Percentiles rank a stretch among this genome's conserved stretches.
phyloP scores from a whole-genome alignment of 768 basidiomycete species.

The Auricularia heimuer region DNA sequence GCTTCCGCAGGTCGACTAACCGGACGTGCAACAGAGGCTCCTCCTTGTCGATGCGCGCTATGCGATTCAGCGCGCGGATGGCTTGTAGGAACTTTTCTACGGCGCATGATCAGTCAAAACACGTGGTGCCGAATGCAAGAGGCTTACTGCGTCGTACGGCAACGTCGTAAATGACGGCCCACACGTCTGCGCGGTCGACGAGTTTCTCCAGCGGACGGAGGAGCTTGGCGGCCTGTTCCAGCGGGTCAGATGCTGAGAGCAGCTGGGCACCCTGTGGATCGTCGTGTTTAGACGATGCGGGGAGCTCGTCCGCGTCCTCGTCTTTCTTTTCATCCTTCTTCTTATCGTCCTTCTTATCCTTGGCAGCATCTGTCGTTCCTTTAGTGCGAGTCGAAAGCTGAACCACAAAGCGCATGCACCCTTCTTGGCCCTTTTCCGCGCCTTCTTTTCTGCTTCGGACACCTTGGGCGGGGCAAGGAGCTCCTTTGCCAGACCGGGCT shows the following conservation, averaged over 20 bases:
- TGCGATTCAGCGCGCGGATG: slow-evolving; percentile 50
- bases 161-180: slow-evolving; percentile 72
- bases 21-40: slow-evolving; percentile 65
- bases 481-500: slow-evolving; percentile 51
- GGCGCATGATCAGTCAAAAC: background rate
- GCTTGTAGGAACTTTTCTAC: slow-evolving; percentile 79
- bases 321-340: slow-evolving; percentile 5
- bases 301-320: slow-evolving; percentile 67
- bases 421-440: slow-evolving; percentile 81
- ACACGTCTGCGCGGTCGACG: slow-evolving; percentile 52
- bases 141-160: slow-evolving; percentile 67
- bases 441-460: slow-evolving; percentile 65
- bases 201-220: slow-evolving; percentile 52
- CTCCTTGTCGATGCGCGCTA: slow-evolving; percentile 40
- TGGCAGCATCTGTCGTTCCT: slow-evolving; percentile 27
- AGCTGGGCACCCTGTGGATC: slow-evolving; percentile 77
- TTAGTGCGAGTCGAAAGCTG: slow-evolving; percentile 3
- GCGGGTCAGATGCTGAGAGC: slow-evolving; percentile 46
- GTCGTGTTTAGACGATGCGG: slow-evolving; percentile 51
- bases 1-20: slow-evolving; percentile 49
- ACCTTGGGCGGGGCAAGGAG: slow-evolving; percentile 30
- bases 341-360: slow-evolving; percentile 17
- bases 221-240: slow-evolving; percentile 68
- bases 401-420: background rate
- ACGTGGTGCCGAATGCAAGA: background rate